phyloP scores from a whole-genome alignment of 2,329 filamentous ascomycete species.

The Fusarium neocosmosporiellum region DNA sequence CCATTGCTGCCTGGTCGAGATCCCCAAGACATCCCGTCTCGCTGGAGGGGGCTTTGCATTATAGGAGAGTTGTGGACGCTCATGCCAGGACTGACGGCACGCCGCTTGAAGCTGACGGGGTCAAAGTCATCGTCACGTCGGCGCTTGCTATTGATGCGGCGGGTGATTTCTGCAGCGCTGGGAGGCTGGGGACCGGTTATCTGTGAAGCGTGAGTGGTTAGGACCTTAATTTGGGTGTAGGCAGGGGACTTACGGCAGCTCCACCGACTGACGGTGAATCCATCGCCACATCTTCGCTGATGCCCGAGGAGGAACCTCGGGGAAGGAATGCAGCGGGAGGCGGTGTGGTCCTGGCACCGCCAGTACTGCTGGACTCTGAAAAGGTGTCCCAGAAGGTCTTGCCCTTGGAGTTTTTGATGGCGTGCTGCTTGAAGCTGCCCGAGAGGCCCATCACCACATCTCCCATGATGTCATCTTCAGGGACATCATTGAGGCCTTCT shows the following conservation, averaged over 20 bases:
- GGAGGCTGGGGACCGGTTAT: constrained; percentile 60
- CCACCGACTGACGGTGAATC: constrained; percentile 69
- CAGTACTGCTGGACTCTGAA: constrained; percentile 71
- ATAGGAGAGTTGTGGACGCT: constrained; percentile 91
- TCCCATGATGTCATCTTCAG: constrained; percentile 76
- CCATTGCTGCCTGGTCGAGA: constrained; percentile 73
- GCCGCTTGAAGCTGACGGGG: constrained; percentile 85
- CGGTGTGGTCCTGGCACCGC: constrained; percentile 66
- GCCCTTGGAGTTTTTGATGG: constrained; percentile 76
- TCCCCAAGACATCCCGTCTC: constrained; percentile 78
- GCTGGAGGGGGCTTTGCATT: constrained; percentile 83
- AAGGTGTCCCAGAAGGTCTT: constrained; percentile 81
- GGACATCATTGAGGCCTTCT: constrained; percentile 74
- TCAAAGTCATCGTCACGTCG: constrained; percentile 92
- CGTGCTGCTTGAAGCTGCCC: constrained; percentile 80
- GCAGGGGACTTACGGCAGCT: constrained; percentile 45
- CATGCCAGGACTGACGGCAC: constrained; percentile 91
- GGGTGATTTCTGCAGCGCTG: constrained; percentile 78
- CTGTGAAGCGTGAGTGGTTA: constrained; percentile 40
- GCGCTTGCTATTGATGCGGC: constrained; percentile 84
- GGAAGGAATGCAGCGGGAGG: constrained; percentile 73
- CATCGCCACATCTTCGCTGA: constrained; percentile 79
- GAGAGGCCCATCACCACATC: constrained; percentile 63
- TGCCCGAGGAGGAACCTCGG: constrained; percentile 67
- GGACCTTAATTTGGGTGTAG: constrained; percentile 10